These are phyloP conservation scores for Ceratorhiza oryzae-sativae DNA, from an alignment of 1,284 basidiomycete genomes.

Conservation along the genomic window DNA sequence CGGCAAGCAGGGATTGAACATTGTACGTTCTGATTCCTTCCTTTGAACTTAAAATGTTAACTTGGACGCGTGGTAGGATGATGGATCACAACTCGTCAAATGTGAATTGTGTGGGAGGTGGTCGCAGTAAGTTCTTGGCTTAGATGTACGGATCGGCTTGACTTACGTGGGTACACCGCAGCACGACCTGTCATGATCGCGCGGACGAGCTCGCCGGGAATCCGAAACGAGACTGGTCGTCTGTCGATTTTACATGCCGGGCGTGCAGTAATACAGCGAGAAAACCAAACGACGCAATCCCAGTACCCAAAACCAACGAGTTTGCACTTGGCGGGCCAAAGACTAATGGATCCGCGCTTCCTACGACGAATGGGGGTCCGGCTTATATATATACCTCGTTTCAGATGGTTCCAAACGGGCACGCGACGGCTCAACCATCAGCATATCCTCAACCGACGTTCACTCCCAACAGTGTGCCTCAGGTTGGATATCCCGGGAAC, in stretches of 20 bases:
- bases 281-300: background rate
- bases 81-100: slow-evolving; percentile 75
- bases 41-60: slow-evolving; percentile 27
- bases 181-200: slow-evolving; percentile 73
- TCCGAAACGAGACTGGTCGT: slow-evolving; percentile 72
- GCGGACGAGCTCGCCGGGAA: slow-evolving; percentile 66
- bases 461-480: background rate
- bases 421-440: background rate
- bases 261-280: slow-evolving; percentile 41
- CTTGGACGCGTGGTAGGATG: slow-evolving; percentile 61
- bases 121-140: slow-evolving; percentile 61
- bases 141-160: no score
- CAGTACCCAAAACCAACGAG: no score
- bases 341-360: background rate
- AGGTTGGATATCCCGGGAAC: background rate
- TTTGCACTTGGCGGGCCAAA: background rate
- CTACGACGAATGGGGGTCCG: background rate
- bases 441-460: background rate
- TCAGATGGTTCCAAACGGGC: slow-evolving; percentile 13
- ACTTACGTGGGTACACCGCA: background rate
- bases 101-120: slow-evolving; percentile 81
- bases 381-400: slow-evolving; percentile 29
- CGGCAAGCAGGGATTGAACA: slow-evolving; percentile 68
- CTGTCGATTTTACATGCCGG: slow-evolving; percentile 61
- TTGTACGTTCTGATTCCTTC: slow-evolving; percentile 61